Evolutionary conservation across 768 basidiomycete genomes (phyloP).

Genomic region (Termitomyces sp.): DNA sequence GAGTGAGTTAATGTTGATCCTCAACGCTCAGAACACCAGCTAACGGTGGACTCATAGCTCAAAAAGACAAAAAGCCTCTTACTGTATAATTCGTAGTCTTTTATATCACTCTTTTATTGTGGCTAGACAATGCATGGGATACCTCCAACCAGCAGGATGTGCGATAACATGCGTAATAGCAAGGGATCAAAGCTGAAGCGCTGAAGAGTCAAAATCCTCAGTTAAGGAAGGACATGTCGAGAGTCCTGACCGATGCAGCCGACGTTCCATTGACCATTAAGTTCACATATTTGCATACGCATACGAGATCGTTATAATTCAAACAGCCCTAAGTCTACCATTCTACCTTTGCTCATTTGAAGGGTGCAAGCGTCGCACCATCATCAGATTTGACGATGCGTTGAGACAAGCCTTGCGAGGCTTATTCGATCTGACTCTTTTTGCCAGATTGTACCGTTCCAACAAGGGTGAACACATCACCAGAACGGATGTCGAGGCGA

Average conservation of each 20-base stretch:
- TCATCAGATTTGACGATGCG: too few species aligned
- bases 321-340: neutral
- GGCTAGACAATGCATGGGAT: constrained; percentile 5
- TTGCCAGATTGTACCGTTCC: neutral
- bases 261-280: neutral
- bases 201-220: too few species aligned
- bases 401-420: too few species aligned
- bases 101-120: constrained; percentile 5
- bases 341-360: neutral
- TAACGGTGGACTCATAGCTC: constrained; percentile 22
- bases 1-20: constrained; percentile 30
- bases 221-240: too few species aligned
- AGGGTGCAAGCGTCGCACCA: neutral
- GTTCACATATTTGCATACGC: neutral
- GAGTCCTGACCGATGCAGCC: neutral
- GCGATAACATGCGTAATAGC: neutral
- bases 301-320: neutral
- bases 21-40: neutral
- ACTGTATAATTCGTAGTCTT: constrained; percentile 23
- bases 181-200: neutral
- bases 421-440: neutral
- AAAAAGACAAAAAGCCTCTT: constrained; percentile 38
- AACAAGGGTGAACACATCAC: neutral
- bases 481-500: neutral
- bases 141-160: neutral